Evolutionary conservation across 1,284 basidiomycete genomes (phyloP).

Genomic region (Ganoderma leucocontextum): DNA sequence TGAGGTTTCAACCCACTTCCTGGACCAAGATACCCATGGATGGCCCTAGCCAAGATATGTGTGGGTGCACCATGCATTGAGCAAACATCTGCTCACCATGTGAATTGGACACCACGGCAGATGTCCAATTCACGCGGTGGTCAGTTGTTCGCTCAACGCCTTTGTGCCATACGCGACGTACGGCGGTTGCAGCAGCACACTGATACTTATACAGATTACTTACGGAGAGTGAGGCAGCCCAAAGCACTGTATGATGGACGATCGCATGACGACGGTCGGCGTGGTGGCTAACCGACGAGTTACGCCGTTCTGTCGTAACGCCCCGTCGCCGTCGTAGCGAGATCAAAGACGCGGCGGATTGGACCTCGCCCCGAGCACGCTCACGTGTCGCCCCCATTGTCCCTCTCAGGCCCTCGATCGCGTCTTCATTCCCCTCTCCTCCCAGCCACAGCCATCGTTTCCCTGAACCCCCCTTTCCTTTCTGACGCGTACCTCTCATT

Average conservation of each 20-base stretch:
- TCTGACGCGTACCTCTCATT: constrained; percentile 4
- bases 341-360: constrained; percentile 4
- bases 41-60: too few species aligned
- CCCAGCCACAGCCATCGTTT: neutral
- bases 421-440: constrained; percentile 3
- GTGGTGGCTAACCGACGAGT: neutral
- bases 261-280: neutral
- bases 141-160: constrained; percentile 21
- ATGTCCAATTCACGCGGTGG: constrained; percentile 20
- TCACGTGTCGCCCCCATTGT: constrained; percentile 7
- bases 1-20: neutral
- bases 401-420: neutral
- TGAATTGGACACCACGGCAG: constrained; percentile 18
- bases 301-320: neutral
- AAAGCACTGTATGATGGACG: neutral
- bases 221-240: neutral
- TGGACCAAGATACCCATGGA: too few species aligned
- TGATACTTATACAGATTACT: neutral
- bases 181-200: neutral
- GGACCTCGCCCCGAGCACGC: neutral
- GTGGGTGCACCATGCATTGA: constrained; percentile 9
- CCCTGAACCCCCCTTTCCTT: neutral
- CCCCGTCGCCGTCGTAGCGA: neutral
- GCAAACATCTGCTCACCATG: constrained; percentile 20
- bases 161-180: neutral